Conservation (phyloP, 208 protist genomes). For the Acanthamoeba triangularis region DNA sequence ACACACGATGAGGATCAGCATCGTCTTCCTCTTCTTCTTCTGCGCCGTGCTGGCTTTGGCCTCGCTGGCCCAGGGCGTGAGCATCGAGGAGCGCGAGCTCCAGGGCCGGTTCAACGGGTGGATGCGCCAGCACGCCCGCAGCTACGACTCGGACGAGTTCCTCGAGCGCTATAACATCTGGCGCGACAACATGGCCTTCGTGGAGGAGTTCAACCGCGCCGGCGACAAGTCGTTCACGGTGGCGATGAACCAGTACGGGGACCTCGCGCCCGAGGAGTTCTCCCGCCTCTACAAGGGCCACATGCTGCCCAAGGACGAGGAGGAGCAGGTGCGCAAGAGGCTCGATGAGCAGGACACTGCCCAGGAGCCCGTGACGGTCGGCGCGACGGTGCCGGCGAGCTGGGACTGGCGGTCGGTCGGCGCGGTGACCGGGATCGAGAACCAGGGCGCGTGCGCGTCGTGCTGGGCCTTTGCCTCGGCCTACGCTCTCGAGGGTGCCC, state of each 20-base stretch:
- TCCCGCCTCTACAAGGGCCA: not conserved
- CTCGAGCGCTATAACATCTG: not conserved
- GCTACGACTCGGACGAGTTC: conserved; percentile 16
- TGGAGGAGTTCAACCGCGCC: not conserved
- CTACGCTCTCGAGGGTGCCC: conserved; percentile 94
- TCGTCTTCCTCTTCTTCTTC: not conserved
- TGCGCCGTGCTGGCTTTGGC: not conserved
- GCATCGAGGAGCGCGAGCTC: not conserved
- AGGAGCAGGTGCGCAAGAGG: not conserved
- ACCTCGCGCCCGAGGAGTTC: conserved; percentile 83
- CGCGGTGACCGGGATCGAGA: conserved; percentile 96
- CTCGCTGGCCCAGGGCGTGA: not conserved
- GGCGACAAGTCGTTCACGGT: conserved; percentile 67
- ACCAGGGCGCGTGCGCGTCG: conserved; percentile 97
- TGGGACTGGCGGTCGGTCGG: conserved; percentile 94
- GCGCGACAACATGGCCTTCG: not conserved
- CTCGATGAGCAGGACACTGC: not conserved
- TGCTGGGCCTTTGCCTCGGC: conserved; percentile 98
- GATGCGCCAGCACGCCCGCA: conserved; percentile 17
- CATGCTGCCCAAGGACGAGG: not conserved
- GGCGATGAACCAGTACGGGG: conserved; percentile 80
- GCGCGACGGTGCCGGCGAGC: conserved; percentile 87
- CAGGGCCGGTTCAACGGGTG: not conserved
- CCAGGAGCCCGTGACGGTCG: not conserved
- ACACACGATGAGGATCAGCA: not conserved